Evolutionary conservation across 176 grass and related monocot genomes (phyloP).

Genomic region (Carex littledalei): DNA sequence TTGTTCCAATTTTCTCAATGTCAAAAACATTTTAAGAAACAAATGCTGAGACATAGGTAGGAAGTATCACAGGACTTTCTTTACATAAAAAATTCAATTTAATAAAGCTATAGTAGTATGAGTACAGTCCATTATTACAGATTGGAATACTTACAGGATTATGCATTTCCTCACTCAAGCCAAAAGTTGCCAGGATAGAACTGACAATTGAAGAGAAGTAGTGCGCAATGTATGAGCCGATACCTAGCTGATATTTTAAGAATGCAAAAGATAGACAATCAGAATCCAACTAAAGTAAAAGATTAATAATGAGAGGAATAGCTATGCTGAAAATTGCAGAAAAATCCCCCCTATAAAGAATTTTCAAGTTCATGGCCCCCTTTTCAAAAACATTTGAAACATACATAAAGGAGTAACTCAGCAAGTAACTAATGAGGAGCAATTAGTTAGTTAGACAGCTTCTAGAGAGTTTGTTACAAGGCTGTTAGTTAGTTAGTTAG

Average conservation of each 20-base stretch:
- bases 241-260: slow-evolving; percentile 49
- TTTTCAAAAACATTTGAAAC: background rate
- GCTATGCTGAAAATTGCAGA: background rate
- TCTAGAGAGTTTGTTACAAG: no score
- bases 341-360: background rate
- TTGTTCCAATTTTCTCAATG: background rate
- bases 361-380: background rate
- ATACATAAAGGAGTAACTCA: no score
- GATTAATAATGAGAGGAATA: background rate
- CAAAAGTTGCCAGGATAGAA: slow-evolving; percentile 73
- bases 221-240: slow-evolving; percentile 72
- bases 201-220: slow-evolving; percentile 76
- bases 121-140: background rate
- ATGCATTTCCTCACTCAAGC: slow-evolving; percentile 85
- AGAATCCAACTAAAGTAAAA: background rate
- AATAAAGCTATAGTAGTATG: background rate
- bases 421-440: no score
- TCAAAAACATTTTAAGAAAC: background rate
- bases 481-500: no score
- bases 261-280: slow-evolving; percentile 1
- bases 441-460: no score
- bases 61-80: background rate
- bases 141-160: slow-evolving; percentile 71
- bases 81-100: background rate
- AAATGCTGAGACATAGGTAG: background rate